Conservation (phyloP, 2,329 filamentous ascomycete genomes). For the Fusarium longipes region DNA sequence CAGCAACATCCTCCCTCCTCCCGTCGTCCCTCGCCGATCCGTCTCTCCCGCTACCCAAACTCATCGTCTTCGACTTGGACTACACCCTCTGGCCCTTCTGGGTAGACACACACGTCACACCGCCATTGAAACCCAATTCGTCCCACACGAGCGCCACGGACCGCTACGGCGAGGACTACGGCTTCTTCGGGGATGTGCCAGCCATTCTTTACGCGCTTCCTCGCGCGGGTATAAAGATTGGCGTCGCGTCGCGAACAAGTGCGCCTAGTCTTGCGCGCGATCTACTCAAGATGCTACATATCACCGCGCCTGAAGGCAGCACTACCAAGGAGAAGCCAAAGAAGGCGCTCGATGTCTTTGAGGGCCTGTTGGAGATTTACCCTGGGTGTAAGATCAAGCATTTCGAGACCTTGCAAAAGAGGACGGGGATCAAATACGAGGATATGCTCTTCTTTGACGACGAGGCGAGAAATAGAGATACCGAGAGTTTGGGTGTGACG, state of each 20-base stretch:
- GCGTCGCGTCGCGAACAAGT: constrained; percentile 82
- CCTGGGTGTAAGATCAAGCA: constrained; percentile 87
- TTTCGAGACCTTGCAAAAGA: constrained; percentile 77
- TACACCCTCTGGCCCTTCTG: constrained; percentile 99
- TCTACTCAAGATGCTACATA: constrained; percentile 79
- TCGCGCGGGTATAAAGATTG: constrained; percentile 64
- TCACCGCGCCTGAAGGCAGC: constrained; percentile 47
- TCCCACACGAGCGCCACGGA: constrained; percentile 61
- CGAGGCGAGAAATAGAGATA: constrained; percentile 86
- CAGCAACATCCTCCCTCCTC: constrained; percentile 49
- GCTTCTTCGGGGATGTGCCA: constrained; percentile 78
- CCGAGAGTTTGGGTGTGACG: constrained; percentile 80
- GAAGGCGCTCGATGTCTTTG: constrained; percentile 69
- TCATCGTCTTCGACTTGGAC: constrained; percentile 95
- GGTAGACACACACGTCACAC: constrained; percentile 91
- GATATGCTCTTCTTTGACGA: constrained; percentile 98
- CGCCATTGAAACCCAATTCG: constrained; percentile 70
- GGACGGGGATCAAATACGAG: constrained; percentile 76
- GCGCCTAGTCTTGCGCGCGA: constrained; percentile 83
- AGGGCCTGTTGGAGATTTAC: constrained; percentile 72
- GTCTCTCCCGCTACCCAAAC: constrained; percentile 75
- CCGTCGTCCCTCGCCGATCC: constrained; percentile 63
- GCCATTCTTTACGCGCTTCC: constrained; percentile 71
- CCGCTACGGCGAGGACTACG: constrained; percentile 71
- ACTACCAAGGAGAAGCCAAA: constrained; percentile 50